Base-by-base conservation (phyloP, 805 yeast genomes). In the Kazachstania bromeliacearum region DNA sequence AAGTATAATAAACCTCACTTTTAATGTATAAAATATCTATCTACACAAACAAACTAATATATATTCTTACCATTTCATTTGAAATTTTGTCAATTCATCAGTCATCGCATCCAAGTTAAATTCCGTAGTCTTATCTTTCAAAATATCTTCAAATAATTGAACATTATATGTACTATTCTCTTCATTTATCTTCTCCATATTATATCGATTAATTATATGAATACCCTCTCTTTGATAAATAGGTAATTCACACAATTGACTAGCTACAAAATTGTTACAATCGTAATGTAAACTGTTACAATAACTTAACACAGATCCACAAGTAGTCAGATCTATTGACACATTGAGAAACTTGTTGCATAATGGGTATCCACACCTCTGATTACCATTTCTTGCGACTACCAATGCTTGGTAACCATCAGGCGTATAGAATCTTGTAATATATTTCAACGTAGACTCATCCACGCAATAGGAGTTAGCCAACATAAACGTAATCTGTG, bases 231-330 rank as follows among this genome's bases (percentile, higher is more conserved):
- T 62, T 60, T 10, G 77, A 68, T 19, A 88, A 62, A 55, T 85
- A 96, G 34, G 75, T 68, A 36, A 2, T 14, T 21, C 22, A 3
- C 10, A 8, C 20, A 42, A 8, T 28, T 39, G 42, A 3, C 37
- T 28, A 10, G 70, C 64, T 57, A 73, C 84, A 53, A 87, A 85
- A 44, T 74, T 71, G 6, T 89, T 75, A 32, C 89, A 77, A 57
- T 85, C 94, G 55, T 75, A 83, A 55, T 89, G 96, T 28, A 70
- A 70, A 45, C 77, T 76, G 43, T 79, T 72, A 60, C 96, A 88
- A 55, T 67, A 89, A 33, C 33, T 20, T 8, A 26, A 10, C 10
- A 30, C 16, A 9, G 31, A 24, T 8, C 37, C 37, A 16, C 37
- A 47, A 22, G 9, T 21, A 16, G 13, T 17, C 55, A 26, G 36